phyloP scores from a whole-genome alignment of 139 green algal genomes.

The Tetradesmus obliquus region DNA sequence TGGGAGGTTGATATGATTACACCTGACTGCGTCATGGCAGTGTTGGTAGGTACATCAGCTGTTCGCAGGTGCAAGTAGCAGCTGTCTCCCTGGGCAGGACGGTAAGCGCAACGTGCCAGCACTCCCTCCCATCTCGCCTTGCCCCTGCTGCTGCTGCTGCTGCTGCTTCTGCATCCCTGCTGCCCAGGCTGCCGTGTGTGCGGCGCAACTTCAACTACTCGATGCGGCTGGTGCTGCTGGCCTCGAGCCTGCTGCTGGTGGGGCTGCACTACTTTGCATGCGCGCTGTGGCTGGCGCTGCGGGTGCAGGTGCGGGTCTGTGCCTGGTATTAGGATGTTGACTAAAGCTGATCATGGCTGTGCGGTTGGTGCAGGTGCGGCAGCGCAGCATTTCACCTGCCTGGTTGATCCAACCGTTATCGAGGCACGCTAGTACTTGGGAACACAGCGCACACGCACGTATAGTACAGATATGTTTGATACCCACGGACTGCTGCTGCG shows the following conservation, averaged over 20 bases:
- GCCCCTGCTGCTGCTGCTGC: too few relatives aligned
- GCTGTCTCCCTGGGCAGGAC: too few relatives aligned
- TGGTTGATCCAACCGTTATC: too few relatives aligned
- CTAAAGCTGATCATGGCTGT: neutral
- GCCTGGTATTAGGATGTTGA: neutral
- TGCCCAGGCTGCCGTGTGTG: neutral
- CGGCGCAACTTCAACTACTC: slow-evolving; percentile 40
- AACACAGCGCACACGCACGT: neutral
- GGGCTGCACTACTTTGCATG: slow-evolving; percentile 42
- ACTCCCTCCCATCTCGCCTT: too few relatives aligned
- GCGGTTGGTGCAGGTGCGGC: neutral
- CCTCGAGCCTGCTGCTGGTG: slow-evolving; percentile 26
- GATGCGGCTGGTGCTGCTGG: slow-evolving; percentile 32
- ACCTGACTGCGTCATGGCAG: too few relatives aligned
- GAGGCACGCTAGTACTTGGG: too few relatives aligned
- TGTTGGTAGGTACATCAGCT: too few relatives aligned
- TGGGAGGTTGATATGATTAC: too few relatives aligned
- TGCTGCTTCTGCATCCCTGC: too few relatives aligned
- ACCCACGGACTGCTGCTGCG: neutral
- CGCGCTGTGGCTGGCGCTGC: slow-evolving; percentile 25
- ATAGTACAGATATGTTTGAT: neutral
- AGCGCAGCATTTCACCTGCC: neutral
- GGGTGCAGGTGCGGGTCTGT: slow-evolving; percentile 14
- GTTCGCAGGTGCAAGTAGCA: too few relatives aligned
- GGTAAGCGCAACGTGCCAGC: too few relatives aligned